Evolutionary conservation across 2,329 filamentous ascomycete species (phyloP).

Genomic region (Beauveria medogensis): DNA sequence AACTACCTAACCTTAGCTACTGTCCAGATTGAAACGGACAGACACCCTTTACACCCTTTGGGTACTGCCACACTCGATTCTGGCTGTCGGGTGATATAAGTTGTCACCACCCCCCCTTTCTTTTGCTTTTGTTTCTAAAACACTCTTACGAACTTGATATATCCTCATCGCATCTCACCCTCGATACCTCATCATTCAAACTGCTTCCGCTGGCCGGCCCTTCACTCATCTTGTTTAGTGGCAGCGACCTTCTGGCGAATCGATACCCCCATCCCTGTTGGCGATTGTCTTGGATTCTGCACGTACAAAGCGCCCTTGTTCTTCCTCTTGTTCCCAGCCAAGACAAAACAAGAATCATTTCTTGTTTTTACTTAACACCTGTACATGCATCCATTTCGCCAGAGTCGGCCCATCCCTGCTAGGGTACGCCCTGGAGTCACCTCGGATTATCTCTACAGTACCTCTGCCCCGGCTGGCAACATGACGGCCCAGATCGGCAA

Average conservation of each 20-base stretch:
- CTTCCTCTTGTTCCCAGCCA: background rate
- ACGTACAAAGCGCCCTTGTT: background rate
- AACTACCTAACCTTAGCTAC: background rate
- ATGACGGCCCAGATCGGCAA: conserved; percentile 1
- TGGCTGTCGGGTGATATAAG: conserved; percentile 9
- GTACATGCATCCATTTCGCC: conserved; percentile 9
- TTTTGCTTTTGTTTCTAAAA: background rate
- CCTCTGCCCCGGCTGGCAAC: conserved; percentile 5
- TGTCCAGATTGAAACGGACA: background rate
- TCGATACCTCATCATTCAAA: background rate
- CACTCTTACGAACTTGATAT: background rate
- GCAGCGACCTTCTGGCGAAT: background rate
- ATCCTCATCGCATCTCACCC: background rate
- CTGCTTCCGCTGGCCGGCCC: background rate
- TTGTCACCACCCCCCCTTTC: background rate
- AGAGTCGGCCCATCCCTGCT: conserved; percentile 4
- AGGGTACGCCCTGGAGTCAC: conserved; percentile 2
- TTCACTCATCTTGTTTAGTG: background rate
- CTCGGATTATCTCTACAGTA: background rate
- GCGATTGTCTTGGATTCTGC: background rate
- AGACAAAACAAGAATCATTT: background rate
- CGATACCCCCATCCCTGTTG: background rate
- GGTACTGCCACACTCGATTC: conserved; percentile 7
- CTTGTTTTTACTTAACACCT: background rate
- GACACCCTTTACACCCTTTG: background rate